A percentile compares a stretch with the other conserved stretches of the same genome.
Evolutionary conservation across 164 flowering plant species (phyloP).

Genomic region (Buxus sempervirens): DNA sequence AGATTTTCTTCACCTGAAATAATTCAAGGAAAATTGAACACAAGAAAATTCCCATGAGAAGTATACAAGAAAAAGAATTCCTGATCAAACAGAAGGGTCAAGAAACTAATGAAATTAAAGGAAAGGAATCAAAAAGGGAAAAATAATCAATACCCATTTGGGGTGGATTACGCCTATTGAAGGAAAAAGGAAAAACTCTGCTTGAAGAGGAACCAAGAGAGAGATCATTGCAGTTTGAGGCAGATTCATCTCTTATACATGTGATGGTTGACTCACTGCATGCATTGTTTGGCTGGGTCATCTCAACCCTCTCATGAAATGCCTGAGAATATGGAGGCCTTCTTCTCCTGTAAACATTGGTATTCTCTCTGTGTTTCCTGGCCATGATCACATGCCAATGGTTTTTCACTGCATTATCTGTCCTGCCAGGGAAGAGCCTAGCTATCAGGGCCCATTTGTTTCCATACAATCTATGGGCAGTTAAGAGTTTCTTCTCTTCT

Average conservation of each 20-base stretch:
- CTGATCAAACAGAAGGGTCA: too few species aligned
- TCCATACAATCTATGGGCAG: not conserved
- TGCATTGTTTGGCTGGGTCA: not conserved
- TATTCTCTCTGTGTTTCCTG: not conserved
- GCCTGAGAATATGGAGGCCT: not conserved
- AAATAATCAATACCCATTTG: not conserved
- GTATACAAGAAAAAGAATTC: too few species aligned
- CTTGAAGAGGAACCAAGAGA: too few species aligned
- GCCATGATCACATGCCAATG: constrained; percentile 5
- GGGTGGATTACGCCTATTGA: too few species aligned
- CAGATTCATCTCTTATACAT: not conserved
- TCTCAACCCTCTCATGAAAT: not conserved
- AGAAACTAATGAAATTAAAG: too few species aligned
- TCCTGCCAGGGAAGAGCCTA: constrained; percentile 1
- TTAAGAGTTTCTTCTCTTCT: not conserved
- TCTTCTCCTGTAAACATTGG: not conserved
- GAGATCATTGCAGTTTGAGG: not conserved
- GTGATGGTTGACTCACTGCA: constrained; percentile 1
- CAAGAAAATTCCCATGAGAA: too few species aligned
- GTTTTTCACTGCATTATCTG: constrained; percentile 1
- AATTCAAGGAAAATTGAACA: not conserved
- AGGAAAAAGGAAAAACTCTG: too few species aligned
- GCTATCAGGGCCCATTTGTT: too few species aligned
- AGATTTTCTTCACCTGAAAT: not conserved
- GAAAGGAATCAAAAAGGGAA: not conserved